Evolutionary conservation across 495 filamentous ascomycete genomes (phyloP), one percentile per base, ranked within the genome.

Genomic region (Monascus purpureus): DNA sequence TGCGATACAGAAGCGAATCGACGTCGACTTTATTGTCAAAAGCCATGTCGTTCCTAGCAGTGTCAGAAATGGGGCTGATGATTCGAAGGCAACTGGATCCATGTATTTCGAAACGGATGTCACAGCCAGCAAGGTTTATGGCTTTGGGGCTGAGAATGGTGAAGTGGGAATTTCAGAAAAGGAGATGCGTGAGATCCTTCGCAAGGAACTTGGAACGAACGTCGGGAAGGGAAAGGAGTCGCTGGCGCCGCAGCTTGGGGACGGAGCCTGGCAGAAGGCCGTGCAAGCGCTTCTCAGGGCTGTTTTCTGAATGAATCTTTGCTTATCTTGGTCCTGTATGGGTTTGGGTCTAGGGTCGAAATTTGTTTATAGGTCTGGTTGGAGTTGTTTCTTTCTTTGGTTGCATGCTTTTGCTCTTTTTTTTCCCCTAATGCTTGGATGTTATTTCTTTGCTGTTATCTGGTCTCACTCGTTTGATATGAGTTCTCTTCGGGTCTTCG

Each of bases 91-190:
- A 11, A 45, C 59, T 17, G 52, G 56, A 13, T 37, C 37, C 9
- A 28, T 65, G 32, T 49, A 56, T 8, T 49, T 65, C 24, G 46
- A 59, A 15, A 61, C 58, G 9, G 52, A 61, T 13, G 56, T 57
- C 2, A 33, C 60, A 8, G 57, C 59, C 6, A 62, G 50, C 22
- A 65, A 65, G 33, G 50, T 65, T 31, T 65, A 65, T 25, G 61
- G 61, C 6, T 65, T 65, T 23, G 55, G 50, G 7, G 31, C 41
- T 7, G 45, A 31, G 1, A 55, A 4, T 22, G 9, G 46, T 24
- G 44, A 47, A 26, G 45, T 43, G 1, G 54, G 52, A 15, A 30
- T 59, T 0, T 49, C 61, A 0, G 53, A 59, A 14, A 42, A 40
- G 6, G 53, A 65, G 18, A 55, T 65, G 50, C 50, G 47, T 29